Base-by-base conservation (phyloP, 345 rosid genomes). In the Noccaea caerulescens region DNA sequence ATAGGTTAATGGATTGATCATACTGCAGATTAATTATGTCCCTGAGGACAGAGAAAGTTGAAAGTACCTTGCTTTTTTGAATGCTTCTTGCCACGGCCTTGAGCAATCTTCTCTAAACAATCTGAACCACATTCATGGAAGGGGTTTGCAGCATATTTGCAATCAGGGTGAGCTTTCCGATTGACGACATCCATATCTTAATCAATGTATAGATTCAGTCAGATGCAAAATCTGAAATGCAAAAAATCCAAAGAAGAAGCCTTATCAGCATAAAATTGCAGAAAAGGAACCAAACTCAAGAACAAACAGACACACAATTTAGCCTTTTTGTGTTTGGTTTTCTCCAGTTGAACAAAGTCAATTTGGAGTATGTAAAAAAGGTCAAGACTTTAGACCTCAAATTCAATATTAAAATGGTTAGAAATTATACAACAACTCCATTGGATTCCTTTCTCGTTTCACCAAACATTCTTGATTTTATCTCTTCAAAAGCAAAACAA, bases 41-140 rank as follows among this genome's bases (percentile, higher is more conserved):
- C 8, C 5, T 14, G 8, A 32, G 5, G 1, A 53, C 38, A 61
- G 33, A 66, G 62, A 20, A 59, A 54, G 16, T 55, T 53, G 12
- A 42, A 66, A 34, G 53, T 64, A 76, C 76, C 76, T 64, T 76
- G 80, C 34, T 76, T 76, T 62, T 69, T 70, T 18, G 79, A 69
- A 63, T 76, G 36, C 47, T 76, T 76, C 51, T 71, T 76, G 14
- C 79, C 79, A 69, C 4, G 38, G 52, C 71, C 67, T 63, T 69
- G 75, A 62, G 72, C 30, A 51, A 76, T 58, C 72, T 51, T 76
- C 67, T 76, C 80, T 71, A 76, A 16, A 76, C 80, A 76, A 63
- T 70, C 76, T 0, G 80, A 64, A 58, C 57, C 80, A 58, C 80
- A 76, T 71, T 70, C 80, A 76, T 76, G 80, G 36, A 70, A 71